Conservation (phyloP, 352 stramenopile species). For the Globisporangium viniferum region DNA sequence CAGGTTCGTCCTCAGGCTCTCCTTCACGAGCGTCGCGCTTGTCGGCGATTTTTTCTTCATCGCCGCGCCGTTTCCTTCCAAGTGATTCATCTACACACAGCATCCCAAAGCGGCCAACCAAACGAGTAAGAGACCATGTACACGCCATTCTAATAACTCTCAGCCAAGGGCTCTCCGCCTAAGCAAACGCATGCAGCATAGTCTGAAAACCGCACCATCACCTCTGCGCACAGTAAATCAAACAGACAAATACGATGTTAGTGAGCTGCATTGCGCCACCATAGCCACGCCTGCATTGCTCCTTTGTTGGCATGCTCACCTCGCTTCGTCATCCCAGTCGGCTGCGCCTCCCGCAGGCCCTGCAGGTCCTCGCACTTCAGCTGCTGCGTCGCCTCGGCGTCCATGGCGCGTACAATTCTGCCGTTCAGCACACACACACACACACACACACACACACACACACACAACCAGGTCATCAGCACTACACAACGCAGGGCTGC, state of each 20-base stretch:
- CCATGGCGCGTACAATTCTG: not conserved
- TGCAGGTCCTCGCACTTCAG: not conserved
- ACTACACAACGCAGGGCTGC: too few species aligned
- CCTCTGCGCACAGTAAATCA: not conserved
- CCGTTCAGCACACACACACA: not conserved
- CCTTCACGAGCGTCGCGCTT: slow-evolving; percentile 43
- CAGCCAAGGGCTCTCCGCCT: too few species aligned
- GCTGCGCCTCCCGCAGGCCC: not conserved
- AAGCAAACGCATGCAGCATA: not conserved
- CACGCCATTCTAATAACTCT: too few species aligned
- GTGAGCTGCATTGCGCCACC: not conserved
- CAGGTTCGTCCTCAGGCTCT: slow-evolving; percentile 56
- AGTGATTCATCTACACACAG: slow-evolving; percentile 10
- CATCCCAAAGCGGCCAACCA: not conserved
- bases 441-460: not conserved
- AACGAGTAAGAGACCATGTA: not conserved
- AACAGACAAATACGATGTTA: not conserved
- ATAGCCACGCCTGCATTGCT: not conserved
- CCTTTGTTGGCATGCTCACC: not conserved
- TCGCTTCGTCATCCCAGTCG: slow-evolving; percentile 4
- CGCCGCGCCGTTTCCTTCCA: slow-evolving; percentile 24
- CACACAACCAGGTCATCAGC: too few species aligned
- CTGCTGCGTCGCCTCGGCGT: not conserved
- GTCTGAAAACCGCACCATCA: not conserved
- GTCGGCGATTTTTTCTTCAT: slow-evolving; percentile 40